phyloP scores from a whole-genome alignment of 1,284 basidiomycete species.

The Schizophyllum commune region DNA sequence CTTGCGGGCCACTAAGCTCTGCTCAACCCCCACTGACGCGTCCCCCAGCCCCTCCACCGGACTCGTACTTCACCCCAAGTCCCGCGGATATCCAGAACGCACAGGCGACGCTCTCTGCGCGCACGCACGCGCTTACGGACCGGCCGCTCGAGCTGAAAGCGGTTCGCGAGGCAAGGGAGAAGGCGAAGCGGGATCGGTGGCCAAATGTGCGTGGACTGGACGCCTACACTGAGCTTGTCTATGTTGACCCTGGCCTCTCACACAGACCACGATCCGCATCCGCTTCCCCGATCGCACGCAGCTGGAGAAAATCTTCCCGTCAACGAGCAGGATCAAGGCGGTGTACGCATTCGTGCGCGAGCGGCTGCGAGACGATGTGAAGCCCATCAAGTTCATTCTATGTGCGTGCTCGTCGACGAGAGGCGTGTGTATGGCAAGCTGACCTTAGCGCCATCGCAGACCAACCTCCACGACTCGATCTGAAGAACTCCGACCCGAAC shows the following conservation, averaged over 20 bases:
- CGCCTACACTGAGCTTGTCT: neutral
- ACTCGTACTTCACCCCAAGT: conserved; percentile 71
- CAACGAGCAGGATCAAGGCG: conserved; percentile 66
- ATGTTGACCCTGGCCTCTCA: conserved; percentile 1
- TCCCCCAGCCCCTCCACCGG: conserved; percentile 36
- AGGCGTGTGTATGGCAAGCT: conserved; percentile 1
- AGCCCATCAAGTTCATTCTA: conserved; percentile 71
- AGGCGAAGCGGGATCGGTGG: conserved; percentile 58
- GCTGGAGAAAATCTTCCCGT: conserved; percentile 74
- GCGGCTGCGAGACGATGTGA: conserved; percentile 64
- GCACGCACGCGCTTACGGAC: conserved; percentile 62
- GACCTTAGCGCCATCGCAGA: conserved; percentile 34
- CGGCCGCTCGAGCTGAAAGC: conserved; percentile 70
- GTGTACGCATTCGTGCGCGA: conserved; percentile 79
- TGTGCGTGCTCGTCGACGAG: conserved; percentile 41
- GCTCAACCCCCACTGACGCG: conserved; percentile 1
- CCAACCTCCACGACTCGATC: conserved; percentile 78
- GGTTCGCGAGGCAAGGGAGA: conserved; percentile 58
- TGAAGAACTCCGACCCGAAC: conserved; percentile 68
- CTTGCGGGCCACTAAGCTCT: too few species aligned
- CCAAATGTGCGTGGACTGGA: conserved; percentile 46
- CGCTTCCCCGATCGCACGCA: conserved; percentile 76
- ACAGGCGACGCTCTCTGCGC: conserved; percentile 53
- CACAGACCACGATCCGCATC: conserved; percentile 78
- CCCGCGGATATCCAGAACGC: conserved; percentile 66